These are phyloP conservation scores for Ogataea angusta DNA, from an alignment of 805 yeast species.

Conservation along the genomic window DNA sequence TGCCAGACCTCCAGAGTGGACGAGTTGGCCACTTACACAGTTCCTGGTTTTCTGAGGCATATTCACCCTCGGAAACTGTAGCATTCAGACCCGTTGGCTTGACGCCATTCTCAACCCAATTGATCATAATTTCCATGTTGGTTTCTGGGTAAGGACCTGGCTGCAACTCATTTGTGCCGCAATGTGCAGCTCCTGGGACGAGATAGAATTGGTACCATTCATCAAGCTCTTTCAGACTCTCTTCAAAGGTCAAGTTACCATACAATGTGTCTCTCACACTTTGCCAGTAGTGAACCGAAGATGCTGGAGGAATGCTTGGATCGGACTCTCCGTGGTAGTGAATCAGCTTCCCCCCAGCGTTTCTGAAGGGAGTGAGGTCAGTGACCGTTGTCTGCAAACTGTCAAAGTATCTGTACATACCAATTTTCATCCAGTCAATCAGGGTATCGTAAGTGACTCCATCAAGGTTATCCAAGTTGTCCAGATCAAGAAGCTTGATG, in stretches of 20 bases:
- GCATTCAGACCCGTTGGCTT: constrained; percentile 7
- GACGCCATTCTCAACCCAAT: constrained; percentile 9
- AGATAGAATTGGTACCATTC: constrained; percentile 10
- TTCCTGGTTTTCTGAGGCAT: constrained; percentile 4
- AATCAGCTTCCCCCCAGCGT: constrained; percentile 5
- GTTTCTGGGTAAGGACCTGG: constrained; percentile 9
- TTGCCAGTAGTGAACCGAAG: constrained; percentile 9
- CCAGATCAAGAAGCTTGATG: constrained; percentile 4
- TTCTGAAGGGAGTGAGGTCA: constrained; percentile 3
- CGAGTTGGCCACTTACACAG: constrained; percentile 9
- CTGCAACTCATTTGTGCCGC: constrained; percentile 5
- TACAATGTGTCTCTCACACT: constrained; percentile 3
- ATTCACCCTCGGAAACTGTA: constrained; percentile 2
- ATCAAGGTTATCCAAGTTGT: constrained; percentile 2
- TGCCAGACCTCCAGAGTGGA: constrained; percentile 3
- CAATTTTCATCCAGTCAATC: constrained; percentile 8
- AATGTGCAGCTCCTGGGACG: constrained; percentile 8
- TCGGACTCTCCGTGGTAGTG: constrained; percentile 11
- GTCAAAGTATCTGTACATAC: constrained; percentile 6
- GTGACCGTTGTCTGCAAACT: constrained; percentile 7
- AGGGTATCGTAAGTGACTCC: constrained; percentile 10
- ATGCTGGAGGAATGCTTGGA: constrained; percentile 10
- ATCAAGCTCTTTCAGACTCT: background rate
- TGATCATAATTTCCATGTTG: constrained; percentile 8
- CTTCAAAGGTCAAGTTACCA: background rate